Evolutionary conservation across 495 filamentous ascomycete genomes (phyloP), one percentile per base, ranked within the genome.

Genomic region (Daldinia bambusicola): DNA sequence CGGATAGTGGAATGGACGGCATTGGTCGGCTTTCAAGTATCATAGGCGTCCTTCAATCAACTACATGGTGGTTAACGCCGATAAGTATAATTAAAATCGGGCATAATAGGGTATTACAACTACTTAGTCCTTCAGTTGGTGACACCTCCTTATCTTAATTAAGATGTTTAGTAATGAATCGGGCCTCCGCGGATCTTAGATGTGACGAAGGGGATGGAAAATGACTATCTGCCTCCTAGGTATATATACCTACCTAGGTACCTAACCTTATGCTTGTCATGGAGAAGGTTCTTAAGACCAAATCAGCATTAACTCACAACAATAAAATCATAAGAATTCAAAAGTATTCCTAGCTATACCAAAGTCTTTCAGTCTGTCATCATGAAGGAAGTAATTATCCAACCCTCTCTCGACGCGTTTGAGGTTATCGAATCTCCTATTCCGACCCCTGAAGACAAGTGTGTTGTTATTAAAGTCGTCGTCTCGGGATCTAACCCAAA

Each of bases 391-490:
- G 57, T 63, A 0, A 41, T 71, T 59, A 22, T 71, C n/a, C 63
- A 71, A 13, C 14, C 48, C 31, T 57, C 55, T 40, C 31, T 58
- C 38, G 48, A 61, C 13, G 34, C 53, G 7, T 37, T 51, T 31
- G 63, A 58, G 40, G 40, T 66, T n/a, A 51, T 66, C 12, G 63
- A 59, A 32, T 52, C 55, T 22, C 63, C 63, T 59, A 66, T 66
- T 52, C 63, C 55, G n/a, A 59, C 43, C 20, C 63, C 63, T 4
- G 36, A 26, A 0, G 63, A 59, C 14, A 91, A 90, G 70, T 87
- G 90, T 3, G 30, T 69, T 5, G 66, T 63, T 5, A 70, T 74
- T n/a, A 66, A 70, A 36, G 71, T 69, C 20, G 14, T 63, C 7
- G 73, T 74, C 37, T 67, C 67, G 32, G 57, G 67, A 37, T 70